Base-by-base conservation (phyloP, 345 rosid species). In the Fremontodendron californicum region DNA sequence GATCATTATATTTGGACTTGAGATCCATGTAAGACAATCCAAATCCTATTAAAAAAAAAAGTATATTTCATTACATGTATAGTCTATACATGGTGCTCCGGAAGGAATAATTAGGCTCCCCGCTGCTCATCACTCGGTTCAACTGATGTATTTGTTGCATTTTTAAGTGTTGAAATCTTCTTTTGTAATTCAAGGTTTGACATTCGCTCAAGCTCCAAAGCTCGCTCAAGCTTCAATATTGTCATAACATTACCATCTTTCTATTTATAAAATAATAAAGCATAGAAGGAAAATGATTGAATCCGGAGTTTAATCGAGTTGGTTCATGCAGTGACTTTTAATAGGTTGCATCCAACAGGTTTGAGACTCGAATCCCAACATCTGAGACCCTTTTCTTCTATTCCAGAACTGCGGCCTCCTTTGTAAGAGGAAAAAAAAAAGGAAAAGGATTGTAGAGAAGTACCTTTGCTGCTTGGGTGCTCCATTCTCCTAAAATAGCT, bases 401-500 rank as follows among this genome's bases (percentile, higher is more conserved):
- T n/a, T n/a, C n/a, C n/a, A n/a, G n/a, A n/a, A n/a, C n/a, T n/a
- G n/a, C n/a, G n/a, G n/a, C n/a, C n/a, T n/a, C n/a, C n/a, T n/a
- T n/a, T n/a, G n/a, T n/a, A n/a, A n/a, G n/a, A n/a, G n/a, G n/a
- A n/a, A n/a, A n/a, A n/a, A n/a, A n/a, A n/a, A 52, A 60, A 27
- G 42, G 16, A 19, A 45, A 25, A 19, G 27, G 65, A 40, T 68
- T 4, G 18, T 49, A 23, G 42, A 16, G 19, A 0, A 29, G 77
- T 89, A 94, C 98, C 93, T 92, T 94, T 3, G 98, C 97, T 57
- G 98, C 94, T 15, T 92, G 81, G 51, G 91, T 75, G 67, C 97
- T 94, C 97, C 96, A 94, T 87, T 94, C 96, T 66, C 94, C 90
- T 73, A 94, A 75, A 29, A 94, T 92, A 40, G 96, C 96, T 80